These are phyloP conservation scores for Luffa acutangula DNA, from an alignment of 306 rosid species.

Conservation along the genomic window DNA sequence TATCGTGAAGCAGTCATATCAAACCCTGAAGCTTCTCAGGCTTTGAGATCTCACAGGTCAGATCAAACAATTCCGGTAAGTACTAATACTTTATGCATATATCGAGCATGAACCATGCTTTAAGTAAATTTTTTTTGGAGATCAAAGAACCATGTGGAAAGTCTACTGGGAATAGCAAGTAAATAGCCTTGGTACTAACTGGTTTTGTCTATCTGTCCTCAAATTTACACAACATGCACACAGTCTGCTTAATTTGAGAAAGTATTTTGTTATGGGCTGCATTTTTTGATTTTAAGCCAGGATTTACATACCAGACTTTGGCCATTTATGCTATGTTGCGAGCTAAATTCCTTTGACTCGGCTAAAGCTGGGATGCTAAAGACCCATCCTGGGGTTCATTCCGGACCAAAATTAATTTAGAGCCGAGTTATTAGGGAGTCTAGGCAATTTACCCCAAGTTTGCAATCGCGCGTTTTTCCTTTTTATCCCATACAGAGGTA, in stretches of 20 bases:
- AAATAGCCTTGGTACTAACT: neutral
- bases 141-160: neutral
- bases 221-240: neutral
- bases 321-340: neutral
- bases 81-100: neutral
- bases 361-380: neutral
- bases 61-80: slow-evolving; percentile 78
- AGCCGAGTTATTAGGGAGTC: neutral
- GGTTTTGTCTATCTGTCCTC: neutral
- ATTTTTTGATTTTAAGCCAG: neutral
- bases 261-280: neutral
- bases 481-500: no score
- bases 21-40: slow-evolving; percentile 41
- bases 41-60: slow-evolving; percentile 36
- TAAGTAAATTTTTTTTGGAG: neutral
- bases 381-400: neutral
- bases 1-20: slow-evolving; percentile 32
- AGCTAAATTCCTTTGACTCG: neutral
- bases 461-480: no score
- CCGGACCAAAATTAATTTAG: neutral
- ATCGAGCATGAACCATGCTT: neutral
- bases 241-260: neutral
- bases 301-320: neutral
- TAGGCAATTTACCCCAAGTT: neutral
- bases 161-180: neutral